Percentiles rank a stretch among this genome's conserved stretches.
Evolutionary conservation across 139 green algal species (phyloP).

Genomic region (Chlamydomonas sphaeroides): DNA sequence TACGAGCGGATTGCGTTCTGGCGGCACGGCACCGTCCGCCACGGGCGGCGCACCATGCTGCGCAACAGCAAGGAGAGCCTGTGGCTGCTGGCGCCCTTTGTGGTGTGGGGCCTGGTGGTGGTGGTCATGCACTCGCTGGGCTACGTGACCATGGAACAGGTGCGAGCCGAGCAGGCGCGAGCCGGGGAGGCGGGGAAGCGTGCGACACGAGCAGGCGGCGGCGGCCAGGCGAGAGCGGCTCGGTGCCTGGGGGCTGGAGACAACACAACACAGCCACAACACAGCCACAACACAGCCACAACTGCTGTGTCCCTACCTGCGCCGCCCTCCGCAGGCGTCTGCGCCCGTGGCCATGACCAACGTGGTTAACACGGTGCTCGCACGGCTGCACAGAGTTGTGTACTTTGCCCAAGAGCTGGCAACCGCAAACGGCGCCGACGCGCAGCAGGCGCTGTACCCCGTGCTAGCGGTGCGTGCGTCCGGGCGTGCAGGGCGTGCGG

Average conservation of each 20-base stretch:
- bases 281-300: too few relatives aligned
- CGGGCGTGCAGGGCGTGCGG: too few relatives aligned
- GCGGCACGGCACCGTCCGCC: not conserved
- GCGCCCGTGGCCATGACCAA: conserved; percentile 39
- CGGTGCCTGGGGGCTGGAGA: too few relatives aligned
- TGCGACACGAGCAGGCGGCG: too few relatives aligned
- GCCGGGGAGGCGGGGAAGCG: not conserved
- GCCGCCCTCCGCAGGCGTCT: not conserved
- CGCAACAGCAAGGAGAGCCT: conserved; percentile 45
- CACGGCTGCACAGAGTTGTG: conserved; percentile 19
- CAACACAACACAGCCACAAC: too few relatives aligned
- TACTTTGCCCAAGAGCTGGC: conserved; percentile 39
- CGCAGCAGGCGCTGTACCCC: conserved; percentile 15
- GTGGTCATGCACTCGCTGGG: conserved; percentile 45
- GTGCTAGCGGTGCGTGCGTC: conserved; percentile 3
- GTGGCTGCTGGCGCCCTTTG: conserved; percentile 40
- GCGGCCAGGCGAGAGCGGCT: too few relatives aligned
- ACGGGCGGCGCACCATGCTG: conserved; percentile 47
- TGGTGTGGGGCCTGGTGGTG: conserved; percentile 38
- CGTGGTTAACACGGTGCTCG: conserved; percentile 36
- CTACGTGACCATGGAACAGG: conserved; percentile 37
- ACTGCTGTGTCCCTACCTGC: too few relatives aligned
- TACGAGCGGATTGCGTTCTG: conserved; percentile 33
- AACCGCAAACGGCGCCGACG: not conserved
- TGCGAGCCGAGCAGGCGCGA: not conserved